Conservation (phyloP, 2,329 filamentous ascomycete species). For the Pseudogymnoascus sp. region DNA sequence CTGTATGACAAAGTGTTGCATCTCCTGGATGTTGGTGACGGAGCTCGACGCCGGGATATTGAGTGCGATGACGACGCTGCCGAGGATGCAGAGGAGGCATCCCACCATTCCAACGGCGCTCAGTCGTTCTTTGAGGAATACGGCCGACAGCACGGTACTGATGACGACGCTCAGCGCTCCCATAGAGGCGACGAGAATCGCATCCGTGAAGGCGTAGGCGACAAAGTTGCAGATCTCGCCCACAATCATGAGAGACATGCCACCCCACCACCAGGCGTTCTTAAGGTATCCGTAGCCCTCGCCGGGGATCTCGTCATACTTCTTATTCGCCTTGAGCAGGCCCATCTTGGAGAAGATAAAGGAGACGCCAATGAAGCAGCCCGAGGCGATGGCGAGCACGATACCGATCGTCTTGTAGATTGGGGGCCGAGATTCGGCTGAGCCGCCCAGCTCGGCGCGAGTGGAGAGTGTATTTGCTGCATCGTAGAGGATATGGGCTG, state of each 20-base stretch:
- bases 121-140: constrained; percentile 90
- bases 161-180: constrained; percentile 90
- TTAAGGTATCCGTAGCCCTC: constrained; percentile 97
- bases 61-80: constrained; percentile 87
- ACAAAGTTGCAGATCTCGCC: constrained; percentile 97
- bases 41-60: constrained; percentile 85
- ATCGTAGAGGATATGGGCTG: not conserved
- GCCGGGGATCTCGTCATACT: constrained; percentile 91
- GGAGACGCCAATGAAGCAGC: constrained; percentile 85
- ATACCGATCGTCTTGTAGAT: constrained; percentile 83
- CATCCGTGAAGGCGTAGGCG: constrained; percentile 93
- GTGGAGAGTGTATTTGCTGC: not conserved
- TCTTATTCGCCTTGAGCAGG: constrained; percentile 83
- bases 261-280: constrained; percentile 89
- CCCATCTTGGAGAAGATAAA: constrained; percentile 96
- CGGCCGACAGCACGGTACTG: constrained; percentile 81
- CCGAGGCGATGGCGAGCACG: constrained; percentile 75
- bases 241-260: constrained; percentile 95
- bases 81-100: constrained; percentile 91
- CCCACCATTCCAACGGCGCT: constrained; percentile 95
- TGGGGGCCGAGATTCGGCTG: constrained; percentile 19
- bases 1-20: constrained; percentile 78
- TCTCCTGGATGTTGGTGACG: constrained; percentile 81
- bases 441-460: not conserved
- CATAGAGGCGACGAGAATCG: constrained; percentile 87